phyloP scores from a whole-genome alignment of 2,329 filamentous ascomycete genomes.

The Colletotrichum agaves region DNA sequence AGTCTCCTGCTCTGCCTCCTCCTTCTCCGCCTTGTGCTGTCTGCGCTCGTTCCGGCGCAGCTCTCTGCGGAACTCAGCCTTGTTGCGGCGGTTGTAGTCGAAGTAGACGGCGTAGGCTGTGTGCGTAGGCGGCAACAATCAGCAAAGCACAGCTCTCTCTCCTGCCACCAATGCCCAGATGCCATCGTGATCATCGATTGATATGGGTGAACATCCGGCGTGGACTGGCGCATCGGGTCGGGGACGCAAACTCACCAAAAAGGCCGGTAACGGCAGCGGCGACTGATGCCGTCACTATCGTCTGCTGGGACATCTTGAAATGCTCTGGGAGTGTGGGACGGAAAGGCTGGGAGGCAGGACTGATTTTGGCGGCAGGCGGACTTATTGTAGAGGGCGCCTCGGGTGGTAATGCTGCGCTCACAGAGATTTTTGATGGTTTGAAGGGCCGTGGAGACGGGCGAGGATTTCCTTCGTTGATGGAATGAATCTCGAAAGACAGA shows the following conservation, averaged over 20 bases:
- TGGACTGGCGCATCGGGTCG: constrained; percentile 8
- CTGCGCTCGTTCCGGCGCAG: constrained; percentile 81
- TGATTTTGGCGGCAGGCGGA: background rate
- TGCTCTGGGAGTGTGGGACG: constrained; percentile 34
- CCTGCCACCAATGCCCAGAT: constrained; percentile 6
- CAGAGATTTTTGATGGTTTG: constrained; percentile 2
- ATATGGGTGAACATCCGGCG: background rate
- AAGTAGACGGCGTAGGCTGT: constrained; percentile 75
- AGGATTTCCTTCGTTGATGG: constrained; percentile 22
- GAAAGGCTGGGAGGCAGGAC: constrained; percentile 6
- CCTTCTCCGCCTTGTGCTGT: constrained; percentile 77
- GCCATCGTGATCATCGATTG: constrained; percentile 15
- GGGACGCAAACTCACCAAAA: constrained; percentile 60
- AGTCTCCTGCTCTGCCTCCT: constrained; percentile 73
- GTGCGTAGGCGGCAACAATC: constrained; percentile 22
- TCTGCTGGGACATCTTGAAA: constrained; percentile 51
- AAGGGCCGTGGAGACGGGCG: constrained; percentile 13
- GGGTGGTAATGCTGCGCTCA: constrained; percentile 8
- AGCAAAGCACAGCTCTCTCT: constrained; percentile 25
- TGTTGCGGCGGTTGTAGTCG: constrained; percentile 72
- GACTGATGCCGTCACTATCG: constrained; percentile 69
- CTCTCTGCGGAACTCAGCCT: constrained; percentile 73
- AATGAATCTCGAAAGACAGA: constrained; percentile 32
- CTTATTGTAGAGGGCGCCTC: constrained; percentile 4
- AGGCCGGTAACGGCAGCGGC: constrained; percentile 69